Base-by-base conservation (phyloP, 1,284 basidiomycete genomes). In the Sporisorium sorghi region DNA sequence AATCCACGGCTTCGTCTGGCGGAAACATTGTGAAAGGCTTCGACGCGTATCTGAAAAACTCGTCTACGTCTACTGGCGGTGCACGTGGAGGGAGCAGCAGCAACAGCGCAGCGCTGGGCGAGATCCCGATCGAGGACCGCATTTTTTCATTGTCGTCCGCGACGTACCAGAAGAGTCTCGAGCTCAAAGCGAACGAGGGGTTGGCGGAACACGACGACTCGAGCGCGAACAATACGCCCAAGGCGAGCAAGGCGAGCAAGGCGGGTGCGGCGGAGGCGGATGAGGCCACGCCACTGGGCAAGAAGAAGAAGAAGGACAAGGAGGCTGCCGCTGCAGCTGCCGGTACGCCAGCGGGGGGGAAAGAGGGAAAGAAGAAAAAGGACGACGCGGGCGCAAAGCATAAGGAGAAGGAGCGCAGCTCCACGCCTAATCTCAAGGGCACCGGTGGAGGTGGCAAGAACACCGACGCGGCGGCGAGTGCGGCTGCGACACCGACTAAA, bases 11-110 rank as follows among this genome's bases (percentile, higher is more conserved):
- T 3, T 53, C 76, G 0, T 81, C 80, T 15, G 82, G 82, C n/a
- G 82, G 82, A 9, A 84, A 84, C 51, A 82, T 84, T n/a, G 78
- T 83, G 32, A 83, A 83, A 50, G 82, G 82, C 1, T 84, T 83
- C 44, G 82, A 84, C 50, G 52, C 68, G 11, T 84, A 82, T 42
- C 73, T 84, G 17, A 84, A 84, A 50, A 68, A 75, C 40, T 54
- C 65, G 2, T 47, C 65, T 11, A 40, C 50, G 1, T 48, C 51
- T 9, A 35, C 44, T 1, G 55, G 51, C n/a, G 3, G 43, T 39
- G 17, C 37, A 8, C n/a, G n/a, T n/a, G 5, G 63, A 0, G 17
- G 26, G 2, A 62, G 48, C 15, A 44, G 39, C 23, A 52, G 30
- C 44, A 61, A 50, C 24, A 21, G 24, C 2, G 59, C 53, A 0